Evolutionary conservation across 768 basidiomycete species (phyloP).

Genomic region (Phylloporus rhodoxanthus): DNA sequence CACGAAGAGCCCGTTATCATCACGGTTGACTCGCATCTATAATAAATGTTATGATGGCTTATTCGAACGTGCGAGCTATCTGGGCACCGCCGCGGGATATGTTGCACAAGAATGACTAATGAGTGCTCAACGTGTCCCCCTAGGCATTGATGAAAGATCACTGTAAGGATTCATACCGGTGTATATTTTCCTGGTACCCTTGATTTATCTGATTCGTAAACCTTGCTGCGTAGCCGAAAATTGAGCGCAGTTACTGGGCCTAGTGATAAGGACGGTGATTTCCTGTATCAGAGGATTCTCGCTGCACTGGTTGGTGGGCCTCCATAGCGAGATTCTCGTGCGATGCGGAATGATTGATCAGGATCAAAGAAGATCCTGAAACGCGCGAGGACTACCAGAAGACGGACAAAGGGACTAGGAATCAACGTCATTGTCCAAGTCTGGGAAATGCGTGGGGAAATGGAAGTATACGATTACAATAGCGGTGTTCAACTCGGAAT

Average conservation of each 20-base stretch:
- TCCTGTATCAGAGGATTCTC: not conserved
- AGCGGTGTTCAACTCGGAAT: not conserved
- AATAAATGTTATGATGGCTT: not conserved
- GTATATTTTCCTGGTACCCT: not conserved
- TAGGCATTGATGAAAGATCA: not conserved
- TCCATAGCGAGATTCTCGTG: not conserved
- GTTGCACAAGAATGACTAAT: not conserved
- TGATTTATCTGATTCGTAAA: not conserved
- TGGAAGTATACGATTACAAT: not conserved
- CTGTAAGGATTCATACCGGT: not conserved
- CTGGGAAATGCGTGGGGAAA: not conserved
- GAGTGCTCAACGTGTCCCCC: too few species aligned
- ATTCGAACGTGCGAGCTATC: not conserved
- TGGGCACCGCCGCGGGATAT: not conserved
- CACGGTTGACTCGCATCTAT: not conserved
- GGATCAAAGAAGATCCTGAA: not conserved
- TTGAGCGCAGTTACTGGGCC: not conserved
- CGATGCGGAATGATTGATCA: not conserved
- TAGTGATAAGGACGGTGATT: not conserved
- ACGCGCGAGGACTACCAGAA: not conserved
- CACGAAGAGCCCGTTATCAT: not conserved
- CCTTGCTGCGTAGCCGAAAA: slow-evolving; percentile 8
- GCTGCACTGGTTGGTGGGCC: not conserved
- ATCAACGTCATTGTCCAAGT: not conserved
- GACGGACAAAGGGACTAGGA: not conserved